Evolutionary conservation across 2,329 filamentous ascomycete species (phyloP), one percentile per base, ranked within the genome.

Genomic region (Alternaria triticina): DNA sequence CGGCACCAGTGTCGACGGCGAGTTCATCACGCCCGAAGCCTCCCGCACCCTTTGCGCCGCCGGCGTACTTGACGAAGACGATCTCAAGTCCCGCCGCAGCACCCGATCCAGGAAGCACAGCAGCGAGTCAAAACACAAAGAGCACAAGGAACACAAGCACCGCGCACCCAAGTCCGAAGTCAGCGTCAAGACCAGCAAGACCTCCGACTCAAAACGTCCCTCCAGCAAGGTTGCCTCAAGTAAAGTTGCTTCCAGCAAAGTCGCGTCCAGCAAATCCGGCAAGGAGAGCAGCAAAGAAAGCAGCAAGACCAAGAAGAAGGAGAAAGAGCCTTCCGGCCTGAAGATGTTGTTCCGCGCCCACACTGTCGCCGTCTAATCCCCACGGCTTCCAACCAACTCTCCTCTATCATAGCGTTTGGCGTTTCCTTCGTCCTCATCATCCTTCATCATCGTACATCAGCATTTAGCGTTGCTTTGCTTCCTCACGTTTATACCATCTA

Each of bases 1-100:
- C 6, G 87, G 86, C 23, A 89, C 87, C 5, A 89, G 86, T 27
- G 88, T 90, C 12, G 88, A 90, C 55, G 88, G 88, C 59, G 88
- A 90, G 72, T 89, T 89, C 75, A 86, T 90, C 74, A 90, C 88
- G 4, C 87, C 87, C 0, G 82, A 82, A 4, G 88, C 88, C 3
- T 79, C 80, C 10, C 74, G 76, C 52, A 80, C 81, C 22, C 74
- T 84, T 46, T 79, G 84, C 54, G 81, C 80, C 13, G 82, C 81
- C 23, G 83, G 83, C 12, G 78, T 81, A 6, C 70, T 85, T 11
- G 82, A 81, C n/a, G 83, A 84, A 69, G 80, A 82, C 17, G 83
- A 84, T 61, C 73, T 85, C 65, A 82, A 82, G 70, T 79, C 78
- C 2, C 74, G 79, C 33, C 72, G 77, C 52, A 76, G 71, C 49